These are phyloP conservation scores for Russula compacta DNA, from an alignment of 768 basidiomycete species.

Conservation along the genomic window DNA sequence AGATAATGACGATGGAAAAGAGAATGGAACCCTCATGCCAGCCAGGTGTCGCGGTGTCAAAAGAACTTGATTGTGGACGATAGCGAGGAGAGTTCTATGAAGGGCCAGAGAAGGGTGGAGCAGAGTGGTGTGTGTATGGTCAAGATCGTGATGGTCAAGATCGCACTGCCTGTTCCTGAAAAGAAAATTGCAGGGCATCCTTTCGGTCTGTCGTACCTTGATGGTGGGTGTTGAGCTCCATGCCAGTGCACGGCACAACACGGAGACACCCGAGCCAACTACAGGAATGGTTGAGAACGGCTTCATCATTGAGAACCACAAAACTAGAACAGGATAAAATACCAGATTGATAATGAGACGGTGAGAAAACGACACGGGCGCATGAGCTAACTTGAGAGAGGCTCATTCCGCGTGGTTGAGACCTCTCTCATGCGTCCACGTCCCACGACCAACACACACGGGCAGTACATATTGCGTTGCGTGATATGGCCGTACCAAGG, in stretches of 20 bases:
- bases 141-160: no score
- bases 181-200: neutral
- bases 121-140: neutral
- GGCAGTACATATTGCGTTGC: neutral
- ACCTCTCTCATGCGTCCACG: neutral
- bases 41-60: neutral
- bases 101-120: neutral
- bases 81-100: neutral
- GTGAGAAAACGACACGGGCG: neutral
- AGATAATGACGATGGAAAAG: neutral
- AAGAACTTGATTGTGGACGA: neutral
- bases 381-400: neutral
- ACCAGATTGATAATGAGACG: neutral
- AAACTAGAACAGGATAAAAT: constrained; percentile 3
- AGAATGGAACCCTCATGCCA: constrained; percentile 7
- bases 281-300: neutral
- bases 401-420: neutral
- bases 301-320: neutral
- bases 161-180: neutral
- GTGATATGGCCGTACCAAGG: neutral
- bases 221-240: neutral
- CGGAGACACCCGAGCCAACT: neutral
- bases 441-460: neutral
- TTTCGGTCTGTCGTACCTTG: neutral
- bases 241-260: no score